Evolutionary conservation across 768 basidiomycete species (phyloP), one percentile per base, ranked within the genome.

Genomic region (Lanmaoa pseudosensibilis): DNA sequence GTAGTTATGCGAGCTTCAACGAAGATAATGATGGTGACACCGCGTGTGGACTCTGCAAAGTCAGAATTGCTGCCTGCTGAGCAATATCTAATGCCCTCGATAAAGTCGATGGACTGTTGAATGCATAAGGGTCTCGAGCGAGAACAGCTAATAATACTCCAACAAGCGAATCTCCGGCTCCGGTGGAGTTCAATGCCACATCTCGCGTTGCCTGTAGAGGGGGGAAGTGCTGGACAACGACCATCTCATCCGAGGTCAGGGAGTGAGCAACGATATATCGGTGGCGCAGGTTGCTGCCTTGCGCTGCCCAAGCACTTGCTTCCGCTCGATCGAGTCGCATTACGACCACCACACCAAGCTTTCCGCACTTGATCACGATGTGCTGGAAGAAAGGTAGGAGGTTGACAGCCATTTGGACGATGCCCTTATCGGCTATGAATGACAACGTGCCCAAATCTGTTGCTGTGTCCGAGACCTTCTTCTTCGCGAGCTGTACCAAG

Each of bases 161-260:
- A 2, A 91, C 94, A 25, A 97, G 81, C 4, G 91, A 87, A 73
- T 98, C 95, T 0, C 95, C 95, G 1, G 92, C 94, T 2, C 96
- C 96, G 0, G 95, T 98, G 10, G 92, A 91, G 61, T 87, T 94
- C 21, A 87, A 73, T 11, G 77, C 63, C 25, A 69, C 64, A 16
- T 69, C 67, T 4, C 57, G 65, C 11, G 81, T 72, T 16, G 75
- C 58, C 1, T 71, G 66, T 18, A 80, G 62, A 9, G 91, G 78
- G 12, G 90, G 83, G 69, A 88, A 93, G 67, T 94, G 89, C 40
- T 85, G 84, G 32, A 95, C 46, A 7, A 90, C 78, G 9, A 92
- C 66, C 5, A 80, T 72, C 54, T 83, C 80, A 9, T 69, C 68
- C 16, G 76, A 74, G 4, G 67, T 68, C 23, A 72, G 72, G 9